Evolutionary conservation across 495 filamentous ascomycete species (phyloP).

Genomic region (Oidiodendron maius): DNA sequence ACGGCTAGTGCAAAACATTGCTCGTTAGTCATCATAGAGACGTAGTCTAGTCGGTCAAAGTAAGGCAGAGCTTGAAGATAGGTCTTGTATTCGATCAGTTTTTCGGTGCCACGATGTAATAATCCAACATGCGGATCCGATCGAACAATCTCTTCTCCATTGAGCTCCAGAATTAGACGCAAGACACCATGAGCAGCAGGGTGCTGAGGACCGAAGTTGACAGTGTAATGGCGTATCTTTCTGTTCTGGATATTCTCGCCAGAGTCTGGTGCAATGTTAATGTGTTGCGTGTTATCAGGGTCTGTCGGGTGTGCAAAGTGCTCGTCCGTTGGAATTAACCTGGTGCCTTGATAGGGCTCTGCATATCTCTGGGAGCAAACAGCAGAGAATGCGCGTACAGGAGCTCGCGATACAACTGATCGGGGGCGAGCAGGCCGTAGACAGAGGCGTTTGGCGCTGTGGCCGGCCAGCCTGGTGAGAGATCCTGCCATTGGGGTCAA

Average conservation of each 20-base stretch:
- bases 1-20: conserved; percentile 93
- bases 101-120: conserved; percentile 96
- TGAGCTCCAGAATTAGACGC: conserved; percentile 94
- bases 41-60: conserved; percentile 98
- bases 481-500: conserved; percentile 29
- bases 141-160: conserved; percentile 95
- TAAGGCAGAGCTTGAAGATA: conserved; percentile 98
- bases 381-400: conserved; percentile 61
- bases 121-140: conserved; percentile 96
- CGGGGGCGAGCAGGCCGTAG: conserved; percentile 25
- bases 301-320: conserved; percentile 51
- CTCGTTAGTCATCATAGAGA: conserved; percentile 99
- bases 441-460: conserved; percentile 48
- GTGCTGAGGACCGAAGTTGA: conserved; percentile 99
- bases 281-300: conserved; percentile 32
- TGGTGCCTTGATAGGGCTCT: conserved; percentile 56
- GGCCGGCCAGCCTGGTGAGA: conserved; percentile 48
- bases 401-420: conserved; percentile 18
- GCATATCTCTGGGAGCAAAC: conserved; percentile 56
- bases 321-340: conserved; percentile 60
- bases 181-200: conserved; percentile 98
- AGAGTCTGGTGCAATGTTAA: conserved; percentile 37
- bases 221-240: conserved; percentile 97
- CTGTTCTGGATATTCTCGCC: conserved; percentile 51
- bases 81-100: conserved; percentile 99